Evolutionary conservation across 768 basidiomycete species (phyloP).

Genomic region (Mycena rebaudengoi): DNA sequence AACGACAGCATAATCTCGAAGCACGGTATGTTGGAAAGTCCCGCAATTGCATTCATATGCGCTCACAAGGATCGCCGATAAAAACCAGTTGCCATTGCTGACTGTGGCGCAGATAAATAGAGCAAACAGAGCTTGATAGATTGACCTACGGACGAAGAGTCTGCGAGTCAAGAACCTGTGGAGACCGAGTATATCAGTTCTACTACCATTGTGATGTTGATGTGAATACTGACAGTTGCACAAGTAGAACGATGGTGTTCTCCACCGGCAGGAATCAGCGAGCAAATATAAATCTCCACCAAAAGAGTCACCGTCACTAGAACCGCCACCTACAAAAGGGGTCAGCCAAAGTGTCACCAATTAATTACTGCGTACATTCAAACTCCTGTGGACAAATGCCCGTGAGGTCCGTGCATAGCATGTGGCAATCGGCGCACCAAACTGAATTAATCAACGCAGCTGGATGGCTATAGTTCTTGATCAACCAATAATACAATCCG

Average conservation of each 20-base stretch:
- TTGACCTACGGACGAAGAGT: conserved; percentile 22
- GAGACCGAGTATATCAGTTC: too few species aligned
- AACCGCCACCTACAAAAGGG: conserved; percentile 4
- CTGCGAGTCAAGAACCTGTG: conserved; percentile 20
- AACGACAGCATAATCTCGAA: background rate
- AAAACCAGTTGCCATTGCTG: conserved; percentile 16
- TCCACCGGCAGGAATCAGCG: too few species aligned
- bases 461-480: background rate
- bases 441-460: background rate
- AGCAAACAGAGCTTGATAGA: background rate
- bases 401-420: background rate
- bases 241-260: too few species aligned
- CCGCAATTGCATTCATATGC: background rate
- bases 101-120: background rate
- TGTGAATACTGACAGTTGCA: too few species aligned
- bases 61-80: conserved; percentile 14
- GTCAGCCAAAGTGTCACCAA: background rate
- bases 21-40: background rate
- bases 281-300: too few species aligned
- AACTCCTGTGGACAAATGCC: background rate
- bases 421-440: background rate
- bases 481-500: background rate
- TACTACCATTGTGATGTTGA: too few species aligned
- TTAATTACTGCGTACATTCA: conserved; percentile 15
- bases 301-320: conserved; percentile 10